Evolutionary conservation across 164 flowering plant genomes (phyloP).

Genomic region (Aristolochia fimbriata): DNA sequence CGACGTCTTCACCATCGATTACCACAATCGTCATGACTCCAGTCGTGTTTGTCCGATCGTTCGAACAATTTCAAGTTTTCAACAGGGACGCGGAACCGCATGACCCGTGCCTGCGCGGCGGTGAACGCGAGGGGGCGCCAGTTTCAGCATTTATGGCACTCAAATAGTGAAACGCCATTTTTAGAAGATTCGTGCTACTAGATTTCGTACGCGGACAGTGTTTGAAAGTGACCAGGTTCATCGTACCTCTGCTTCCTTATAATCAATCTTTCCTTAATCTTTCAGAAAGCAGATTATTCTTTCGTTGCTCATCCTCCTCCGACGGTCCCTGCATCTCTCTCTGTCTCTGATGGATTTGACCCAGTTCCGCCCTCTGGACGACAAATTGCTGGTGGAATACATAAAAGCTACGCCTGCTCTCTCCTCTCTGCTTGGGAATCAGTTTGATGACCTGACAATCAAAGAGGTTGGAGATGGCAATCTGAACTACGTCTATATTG

Average conservation of each 20-base stretch:
- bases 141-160: too few species aligned
- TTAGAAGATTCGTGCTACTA: neutral
- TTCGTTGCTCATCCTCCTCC: neutral
- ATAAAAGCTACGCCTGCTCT: constrained; percentile 60
- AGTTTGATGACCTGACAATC: constrained; percentile 38
- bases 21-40: too few species aligned
- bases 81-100: too few species aligned
- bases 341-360: constrained; percentile 25
- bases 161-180: too few species aligned
- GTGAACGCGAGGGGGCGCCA: too few species aligned
- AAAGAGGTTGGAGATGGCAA: constrained; percentile 94
- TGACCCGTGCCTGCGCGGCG: too few species aligned
- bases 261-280: too few species aligned
- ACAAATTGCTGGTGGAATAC: constrained; percentile 61
- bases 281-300: neutral
- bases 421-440: constrained; percentile 36
- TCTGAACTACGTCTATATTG: constrained; percentile 61
- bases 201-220: neutral
- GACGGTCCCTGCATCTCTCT: neutral
- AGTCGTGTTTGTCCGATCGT: too few species aligned
- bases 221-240: neutral
- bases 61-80: too few species aligned
- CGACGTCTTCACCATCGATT: too few species aligned
- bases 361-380: constrained; percentile 59
- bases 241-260: neutral